phyloP scores from a whole-genome alignment of 2,329 filamentous ascomycete species.

The Aurifilum marmelostoma region DNA sequence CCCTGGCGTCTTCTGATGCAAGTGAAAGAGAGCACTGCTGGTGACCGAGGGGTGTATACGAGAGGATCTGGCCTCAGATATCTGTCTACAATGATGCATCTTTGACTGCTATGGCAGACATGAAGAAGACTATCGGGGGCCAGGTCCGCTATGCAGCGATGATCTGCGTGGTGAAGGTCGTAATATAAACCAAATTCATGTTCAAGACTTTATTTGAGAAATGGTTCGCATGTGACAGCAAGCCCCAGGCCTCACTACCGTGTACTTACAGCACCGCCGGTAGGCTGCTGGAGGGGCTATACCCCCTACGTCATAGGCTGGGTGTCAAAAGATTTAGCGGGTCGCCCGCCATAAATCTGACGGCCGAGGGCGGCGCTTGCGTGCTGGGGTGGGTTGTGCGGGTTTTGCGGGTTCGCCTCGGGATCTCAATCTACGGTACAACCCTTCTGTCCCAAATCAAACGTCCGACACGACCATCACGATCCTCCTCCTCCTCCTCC shows the following conservation, averaged over 20 bases:
- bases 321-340: background rate
- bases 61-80: background rate
- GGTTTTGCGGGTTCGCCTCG: background rate
- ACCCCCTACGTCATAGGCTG: background rate
- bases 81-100: background rate
- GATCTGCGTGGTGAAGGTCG: background rate
- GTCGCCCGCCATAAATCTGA: background rate
- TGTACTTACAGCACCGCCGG: background rate
- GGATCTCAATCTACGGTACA: background rate
- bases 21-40: background rate
- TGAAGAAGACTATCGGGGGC: too few species aligned
- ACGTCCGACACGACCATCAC: background rate
- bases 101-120: background rate
- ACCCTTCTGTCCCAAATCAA: background rate
- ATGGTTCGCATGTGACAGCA: background rate
- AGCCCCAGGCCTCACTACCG: background rate
- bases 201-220: background rate
- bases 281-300: background rate
- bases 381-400: background rate
- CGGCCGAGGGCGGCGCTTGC: background rate
- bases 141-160: background rate
- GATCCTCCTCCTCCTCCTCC: background rate
- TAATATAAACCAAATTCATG: background rate
- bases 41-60: too few species aligned
- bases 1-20: conserved; percentile 43